A percentile compares a stretch with the other conserved stretches of the same genome.
Evolutionary conservation across 2,329 filamentous ascomycete genomes (phyloP).

Genomic region (Paecilomyces sp.): DNA sequence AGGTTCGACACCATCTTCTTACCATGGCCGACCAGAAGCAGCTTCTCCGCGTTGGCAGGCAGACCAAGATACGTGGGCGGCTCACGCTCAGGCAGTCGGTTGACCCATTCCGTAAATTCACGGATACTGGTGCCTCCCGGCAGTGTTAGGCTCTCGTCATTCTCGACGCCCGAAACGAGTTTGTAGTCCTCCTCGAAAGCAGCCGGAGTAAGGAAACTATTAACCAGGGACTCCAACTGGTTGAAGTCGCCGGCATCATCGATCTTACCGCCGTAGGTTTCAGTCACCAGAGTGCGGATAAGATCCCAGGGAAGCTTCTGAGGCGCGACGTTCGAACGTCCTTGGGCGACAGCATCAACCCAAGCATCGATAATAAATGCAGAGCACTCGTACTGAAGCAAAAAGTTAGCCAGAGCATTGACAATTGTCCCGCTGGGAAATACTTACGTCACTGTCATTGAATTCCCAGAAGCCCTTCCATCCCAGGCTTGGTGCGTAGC

Average conservation of each 20-base stretch:
- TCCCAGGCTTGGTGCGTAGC: constrained; percentile 86
- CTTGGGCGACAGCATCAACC: constrained; percentile 75
- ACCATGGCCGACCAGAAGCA: constrained; percentile 83
- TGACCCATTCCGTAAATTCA: constrained; percentile 88
- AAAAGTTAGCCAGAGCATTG: constrained; percentile 13
- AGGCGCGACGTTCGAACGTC: constrained; percentile 86
- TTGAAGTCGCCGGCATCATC: constrained; percentile 82
- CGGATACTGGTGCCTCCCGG: constrained; percentile 74
- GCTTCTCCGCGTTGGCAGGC: constrained; percentile 92
- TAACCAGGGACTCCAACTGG: constrained; percentile 65
- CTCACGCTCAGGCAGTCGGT: constrained; percentile 85
- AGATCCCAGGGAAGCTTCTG: constrained; percentile 95
- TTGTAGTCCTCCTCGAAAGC: constrained; percentile 92
- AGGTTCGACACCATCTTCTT: constrained; percentile 77
- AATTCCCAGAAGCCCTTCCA: constrained; percentile 99
- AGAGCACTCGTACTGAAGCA: constrained; percentile 80
- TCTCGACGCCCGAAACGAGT: constrained; percentile 63
- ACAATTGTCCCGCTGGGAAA: background rate
- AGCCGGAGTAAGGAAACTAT: constrained; percentile 70
- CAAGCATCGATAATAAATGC: constrained; percentile 93
- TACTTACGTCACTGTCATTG: constrained; percentile 93
- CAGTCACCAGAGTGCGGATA: constrained; percentile 79
- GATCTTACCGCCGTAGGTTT: constrained; percentile 97
- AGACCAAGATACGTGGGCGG: constrained; percentile 91
- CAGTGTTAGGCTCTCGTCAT: constrained; percentile 59